Conservation (phyloP, 2,329 filamentous ascomycete genomes). For the Penicillium sp. region DNA sequence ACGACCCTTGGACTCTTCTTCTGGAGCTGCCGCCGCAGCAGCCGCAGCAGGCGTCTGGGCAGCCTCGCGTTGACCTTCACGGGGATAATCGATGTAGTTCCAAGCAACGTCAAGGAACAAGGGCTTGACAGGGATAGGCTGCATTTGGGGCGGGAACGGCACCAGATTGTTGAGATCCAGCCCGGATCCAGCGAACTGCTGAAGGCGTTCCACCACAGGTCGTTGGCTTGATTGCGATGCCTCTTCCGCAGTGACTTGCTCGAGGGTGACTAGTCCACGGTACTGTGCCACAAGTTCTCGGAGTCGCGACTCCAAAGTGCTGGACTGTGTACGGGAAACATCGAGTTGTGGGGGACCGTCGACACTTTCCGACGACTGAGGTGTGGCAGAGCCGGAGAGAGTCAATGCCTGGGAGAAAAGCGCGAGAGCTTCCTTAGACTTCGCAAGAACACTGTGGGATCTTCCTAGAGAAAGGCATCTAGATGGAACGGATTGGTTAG, state of each 20-base stretch:
- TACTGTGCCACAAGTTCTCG: slow-evolving; percentile 74
- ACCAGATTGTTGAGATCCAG: slow-evolving; percentile 81
- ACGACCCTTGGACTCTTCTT: slow-evolving; percentile 56
- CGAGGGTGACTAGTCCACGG: slow-evolving; percentile 82
- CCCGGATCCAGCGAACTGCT: slow-evolving; percentile 70
- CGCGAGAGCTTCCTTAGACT: slow-evolving; percentile 78
- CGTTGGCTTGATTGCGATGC: slow-evolving; percentile 46
- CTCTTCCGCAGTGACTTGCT: slow-evolving; percentile 59
- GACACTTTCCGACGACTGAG: slow-evolving; percentile 45
- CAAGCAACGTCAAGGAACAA: slow-evolving; percentile 95
- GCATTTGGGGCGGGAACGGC: slow-evolving; percentile 79
- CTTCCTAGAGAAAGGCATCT: slow-evolving; percentile 82
- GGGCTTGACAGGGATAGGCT: slow-evolving; percentile 86
- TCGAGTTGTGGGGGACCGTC: slow-evolving; percentile 65
- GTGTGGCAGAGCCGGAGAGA: slow-evolving; percentile 55
- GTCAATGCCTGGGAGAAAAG: slow-evolving; percentile 73
- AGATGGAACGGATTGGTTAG: slow-evolving; percentile 8
- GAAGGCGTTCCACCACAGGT: slow-evolving; percentile 73
- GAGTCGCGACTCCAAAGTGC: slow-evolving; percentile 63
- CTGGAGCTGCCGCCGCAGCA: neutral
- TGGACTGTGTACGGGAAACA: slow-evolving; percentile 61
- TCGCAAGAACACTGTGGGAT: slow-evolving; percentile 74
- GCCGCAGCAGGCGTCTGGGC: slow-evolving; percentile 12
- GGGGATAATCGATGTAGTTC: slow-evolving; percentile 95
- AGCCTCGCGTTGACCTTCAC: slow-evolving; percentile 46